Conservation (phyloP, 1,139 yeast genomes). For the Candida tropicalis region DNA sequence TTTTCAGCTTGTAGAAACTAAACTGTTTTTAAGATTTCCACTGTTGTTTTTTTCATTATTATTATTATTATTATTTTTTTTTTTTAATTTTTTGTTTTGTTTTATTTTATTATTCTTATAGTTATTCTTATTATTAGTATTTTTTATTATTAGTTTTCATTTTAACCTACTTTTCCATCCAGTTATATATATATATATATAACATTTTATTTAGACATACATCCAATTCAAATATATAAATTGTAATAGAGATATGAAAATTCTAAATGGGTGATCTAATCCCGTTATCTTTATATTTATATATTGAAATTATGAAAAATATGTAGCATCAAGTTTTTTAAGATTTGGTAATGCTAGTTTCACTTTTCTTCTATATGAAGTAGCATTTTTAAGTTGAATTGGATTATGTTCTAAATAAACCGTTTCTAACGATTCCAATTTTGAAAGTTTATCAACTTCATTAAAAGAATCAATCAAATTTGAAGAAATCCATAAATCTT, state of each 20-base stretch:
- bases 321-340: conserved; percentile 90
- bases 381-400: conserved; percentile 67
- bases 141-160: too few relatives aligned
- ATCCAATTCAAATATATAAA: background rate
- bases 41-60: background rate
- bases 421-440: conserved; percentile 70
- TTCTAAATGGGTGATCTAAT: too few relatives aligned
- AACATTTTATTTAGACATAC: background rate
- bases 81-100: background rate
- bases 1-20: conserved; percentile 1
- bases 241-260: conserved; percentile 1
- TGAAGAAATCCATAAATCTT: conserved; percentile 93
- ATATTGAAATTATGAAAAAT: conserved; percentile 20
- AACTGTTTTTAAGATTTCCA: background rate
- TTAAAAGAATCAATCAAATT: conserved; percentile 70
- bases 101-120: background rate
- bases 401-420: conserved; percentile 98
- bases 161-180: too few relatives aligned
- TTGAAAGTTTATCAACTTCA: conserved; percentile 65
- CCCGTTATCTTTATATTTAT: background rate
- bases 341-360: conserved; percentile 71
- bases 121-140: background rate
- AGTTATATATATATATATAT: too few relatives aligned
- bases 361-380: conserved; percentile 84
- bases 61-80: background rate